Percentiles rank a stretch among this genome's conserved stretches.
These are phyloP conservation scores for Trichoderma virens DNA, from an alignment of 495 filamentous ascomycete species.

Conservation along the genomic window DNA sequence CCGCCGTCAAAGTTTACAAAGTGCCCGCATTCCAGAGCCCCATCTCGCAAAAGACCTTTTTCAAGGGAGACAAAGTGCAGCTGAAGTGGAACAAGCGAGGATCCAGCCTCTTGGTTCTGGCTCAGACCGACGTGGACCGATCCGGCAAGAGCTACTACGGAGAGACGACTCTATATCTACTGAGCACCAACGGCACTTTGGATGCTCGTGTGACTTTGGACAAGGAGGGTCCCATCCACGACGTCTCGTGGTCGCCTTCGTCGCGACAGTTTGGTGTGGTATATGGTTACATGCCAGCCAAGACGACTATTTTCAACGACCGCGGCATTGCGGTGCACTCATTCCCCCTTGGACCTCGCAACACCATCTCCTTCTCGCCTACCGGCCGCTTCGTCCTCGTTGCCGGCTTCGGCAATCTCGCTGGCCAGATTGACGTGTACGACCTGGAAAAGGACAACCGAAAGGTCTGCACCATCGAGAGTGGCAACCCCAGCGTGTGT, in stretches of 20 bases:
- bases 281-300: constrained; percentile 96
- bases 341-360: constrained; percentile 80
- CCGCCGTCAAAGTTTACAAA: constrained; percentile 87
- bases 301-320: constrained; percentile 92
- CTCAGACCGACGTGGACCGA: constrained; percentile 96
- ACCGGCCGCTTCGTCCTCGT: constrained; percentile 88
- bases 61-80: constrained; percentile 97
- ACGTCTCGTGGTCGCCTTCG: constrained; percentile 96
- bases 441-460: constrained; percentile 84
- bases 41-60: constrained; percentile 96
- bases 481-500: constrained; percentile 89
- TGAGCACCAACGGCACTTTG: constrained; percentile 85
- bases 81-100: constrained; percentile 94
- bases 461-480: constrained; percentile 91
- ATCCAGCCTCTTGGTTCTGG: constrained; percentile 85
- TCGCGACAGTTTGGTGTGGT: constrained; percentile 94
- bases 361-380: constrained; percentile 93
- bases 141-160: constrained; percentile 98
- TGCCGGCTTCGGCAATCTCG: constrained; percentile 94
- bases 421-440: constrained; percentile 95
- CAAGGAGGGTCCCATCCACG: constrained; percentile 97
- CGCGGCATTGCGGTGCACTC: constrained; percentile 70
- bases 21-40: constrained; percentile 73
- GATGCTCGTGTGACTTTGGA: constrained; percentile 88
- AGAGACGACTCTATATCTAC: constrained; percentile 92